Base-by-base conservation (phyloP, 345 rosid species). In the Brassica napus region DNA sequence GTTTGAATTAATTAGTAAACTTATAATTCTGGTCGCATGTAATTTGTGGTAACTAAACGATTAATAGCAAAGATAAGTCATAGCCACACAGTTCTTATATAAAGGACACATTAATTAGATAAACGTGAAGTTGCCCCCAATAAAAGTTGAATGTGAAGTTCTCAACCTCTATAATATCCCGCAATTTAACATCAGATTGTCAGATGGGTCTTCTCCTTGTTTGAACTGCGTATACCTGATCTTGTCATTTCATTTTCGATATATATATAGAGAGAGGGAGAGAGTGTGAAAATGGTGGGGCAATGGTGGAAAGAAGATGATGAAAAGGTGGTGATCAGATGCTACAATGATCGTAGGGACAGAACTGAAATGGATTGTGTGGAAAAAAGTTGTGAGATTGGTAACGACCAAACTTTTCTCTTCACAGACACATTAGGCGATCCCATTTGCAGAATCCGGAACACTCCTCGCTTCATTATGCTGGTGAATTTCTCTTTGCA, bases 391-490 rank as follows among this genome's bases (percentile, higher is more conserved):
- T 91, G 97, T 65, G 96, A 88, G 86, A 90, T 89, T 79, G 92
- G 91, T 42, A 88, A 90, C 47, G 81, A 84, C 52, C 79, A 85
- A 81, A 88, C 84, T 8, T 83, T 83, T 73, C 89, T 91, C 84
- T 87, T 78, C 83, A 89, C 90, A 4, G 92, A 92, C 77, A 85
- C 86, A 59, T 35, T 92, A 83, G 97, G 97, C 55, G 97, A 92
- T 90, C 97, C 97, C 83, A 87, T 88, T 26, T 88, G 96, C 82
- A 84, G 97, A 77, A 89, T 92, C 86, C 70, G 96, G 72, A 87
- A 91, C 73, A 85, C 86, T 79, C 97, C 93, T 35, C 59, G 85
- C 66, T 87, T 75, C 85, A 85, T 63, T 58, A 92, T 92, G 96
- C 91, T 92, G 86, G 97, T 92, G 65, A 8, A 30, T 58, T 49